These are phyloP conservation scores for Alternaria sp. DNA, from an alignment of 2,329 filamentous ascomycete species.

Conservation along the genomic window DNA sequence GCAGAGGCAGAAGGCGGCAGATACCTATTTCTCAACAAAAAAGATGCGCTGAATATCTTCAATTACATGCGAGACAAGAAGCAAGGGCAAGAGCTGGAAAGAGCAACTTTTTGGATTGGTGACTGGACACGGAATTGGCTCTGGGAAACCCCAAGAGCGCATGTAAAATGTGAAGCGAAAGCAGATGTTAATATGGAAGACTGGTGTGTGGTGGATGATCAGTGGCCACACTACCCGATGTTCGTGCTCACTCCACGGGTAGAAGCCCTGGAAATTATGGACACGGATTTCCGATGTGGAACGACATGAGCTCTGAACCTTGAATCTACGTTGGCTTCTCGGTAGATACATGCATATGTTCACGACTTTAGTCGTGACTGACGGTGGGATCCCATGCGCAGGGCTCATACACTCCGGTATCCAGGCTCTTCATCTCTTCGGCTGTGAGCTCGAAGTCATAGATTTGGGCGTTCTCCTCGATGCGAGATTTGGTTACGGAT, in stretches of 20 bases:
- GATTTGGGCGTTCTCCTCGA: slow-evolving; percentile 65
- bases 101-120: slow-evolving; percentile 18
- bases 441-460: slow-evolving; percentile 66
- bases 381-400: slow-evolving; percentile 65
- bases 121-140: slow-evolving; percentile 11
- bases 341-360: not conserved
- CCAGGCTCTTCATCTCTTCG: slow-evolving; percentile 64
- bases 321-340: not conserved
- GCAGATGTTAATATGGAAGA: not conserved
- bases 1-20: not conserved
- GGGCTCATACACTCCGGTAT: slow-evolving; percentile 62
- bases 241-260: not conserved
- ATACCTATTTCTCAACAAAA: slow-evolving; percentile 1
- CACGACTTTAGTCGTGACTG: slow-evolving; percentile 43
- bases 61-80: slow-evolving; percentile 13
- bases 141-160: not conserved
- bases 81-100: not conserved
- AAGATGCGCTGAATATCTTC: slow-evolving; percentile 15
- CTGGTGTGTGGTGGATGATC: slow-evolving; percentile 3
- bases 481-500: slow-evolving; percentile 64
- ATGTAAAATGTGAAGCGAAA: slow-evolving; percentile 12
- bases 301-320: not conserved
- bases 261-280: not conserved
- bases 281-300: not conserved
- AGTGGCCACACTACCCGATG: slow-evolving; percentile 4